Conservation (phyloP, 2,329 filamentous ascomycete genomes). For the Cladosporium sp. region DNA sequence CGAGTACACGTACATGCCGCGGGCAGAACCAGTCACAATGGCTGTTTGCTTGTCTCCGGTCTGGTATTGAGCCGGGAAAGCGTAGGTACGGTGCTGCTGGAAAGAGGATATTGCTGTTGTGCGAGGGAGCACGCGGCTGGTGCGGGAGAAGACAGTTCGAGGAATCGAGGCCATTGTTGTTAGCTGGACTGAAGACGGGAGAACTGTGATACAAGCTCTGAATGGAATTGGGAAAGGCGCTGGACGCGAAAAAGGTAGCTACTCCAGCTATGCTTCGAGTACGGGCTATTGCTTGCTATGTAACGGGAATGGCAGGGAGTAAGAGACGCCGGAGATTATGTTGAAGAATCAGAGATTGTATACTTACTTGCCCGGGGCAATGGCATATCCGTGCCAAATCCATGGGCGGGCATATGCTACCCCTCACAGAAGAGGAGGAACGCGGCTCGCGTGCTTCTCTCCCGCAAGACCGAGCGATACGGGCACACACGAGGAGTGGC, state of each 20-base stretch:
- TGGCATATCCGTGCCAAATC: too few relatives aligned
- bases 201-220: too few relatives aligned
- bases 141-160: too few relatives aligned
- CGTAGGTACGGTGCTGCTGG: neutral
- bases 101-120: neutral
- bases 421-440: neutral
- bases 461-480: neutral
- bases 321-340: too few relatives aligned
- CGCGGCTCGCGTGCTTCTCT: neutral
- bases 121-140: neutral
- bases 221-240: too few relatives aligned
- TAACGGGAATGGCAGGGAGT: too few relatives aligned
- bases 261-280: too few relatives aligned
- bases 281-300: too few relatives aligned
- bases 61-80: neutral
- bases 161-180: neutral
- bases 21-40: constrained; percentile 31
- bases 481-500: neutral
- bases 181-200: too few relatives aligned
- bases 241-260: too few relatives aligned
- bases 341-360: too few relatives aligned
- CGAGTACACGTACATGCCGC: constrained; percentile 26
- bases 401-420: neutral
- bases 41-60: constrained; percentile 18
- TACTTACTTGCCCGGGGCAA: too few relatives aligned